Percentiles rank a stretch among this genome's conserved stretches.
phyloP scores from a whole-genome alignment of 1,284 basidiomycete species.

The Boletellus deceptivus region DNA sequence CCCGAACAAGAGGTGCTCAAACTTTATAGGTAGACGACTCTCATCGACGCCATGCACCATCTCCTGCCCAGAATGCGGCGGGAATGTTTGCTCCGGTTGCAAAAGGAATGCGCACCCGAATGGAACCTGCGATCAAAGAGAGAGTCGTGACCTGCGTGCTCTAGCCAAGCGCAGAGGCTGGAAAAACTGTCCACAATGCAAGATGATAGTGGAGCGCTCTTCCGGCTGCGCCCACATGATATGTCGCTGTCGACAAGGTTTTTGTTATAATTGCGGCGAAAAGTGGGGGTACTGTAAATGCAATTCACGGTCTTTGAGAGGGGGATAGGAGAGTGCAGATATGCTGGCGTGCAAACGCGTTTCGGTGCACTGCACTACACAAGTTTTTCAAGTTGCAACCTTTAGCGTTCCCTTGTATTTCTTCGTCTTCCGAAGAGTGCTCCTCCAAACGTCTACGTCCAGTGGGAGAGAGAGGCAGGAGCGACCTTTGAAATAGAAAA shows the following conservation, averaged over 20 bases:
- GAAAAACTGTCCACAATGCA: constrained; percentile 43
- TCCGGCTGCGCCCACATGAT: constrained; percentile 41
- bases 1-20: constrained; percentile 35
- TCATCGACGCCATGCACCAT: constrained; percentile 9
- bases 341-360: not conserved
- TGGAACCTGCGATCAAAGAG: constrained; percentile 21
- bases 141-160: constrained; percentile 27
- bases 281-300: constrained; percentile 35
- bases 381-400: not conserved
- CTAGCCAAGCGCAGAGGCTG: constrained; percentile 39
- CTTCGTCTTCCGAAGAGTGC: not conserved
- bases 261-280: constrained; percentile 41
- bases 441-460: not conserved
- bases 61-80: constrained; percentile 28
- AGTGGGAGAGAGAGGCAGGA: not conserved
- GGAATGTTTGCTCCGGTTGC: constrained; percentile 35
- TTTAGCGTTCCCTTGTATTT: too few species aligned
- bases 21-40: constrained; percentile 37
- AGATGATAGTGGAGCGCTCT: constrained; percentile 39
- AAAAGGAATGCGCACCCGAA: constrained; percentile 20
- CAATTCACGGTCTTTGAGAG: too few species aligned
- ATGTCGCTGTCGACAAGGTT: constrained; percentile 40
- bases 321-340: not conserved
- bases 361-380: not conserved
- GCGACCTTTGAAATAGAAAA: not conserved